A percentile compares a stretch with the other conserved stretches of the same genome.
Conservation (phyloP, 1,139 yeast genomes). For the Debaryomyces udenii region DNA sequence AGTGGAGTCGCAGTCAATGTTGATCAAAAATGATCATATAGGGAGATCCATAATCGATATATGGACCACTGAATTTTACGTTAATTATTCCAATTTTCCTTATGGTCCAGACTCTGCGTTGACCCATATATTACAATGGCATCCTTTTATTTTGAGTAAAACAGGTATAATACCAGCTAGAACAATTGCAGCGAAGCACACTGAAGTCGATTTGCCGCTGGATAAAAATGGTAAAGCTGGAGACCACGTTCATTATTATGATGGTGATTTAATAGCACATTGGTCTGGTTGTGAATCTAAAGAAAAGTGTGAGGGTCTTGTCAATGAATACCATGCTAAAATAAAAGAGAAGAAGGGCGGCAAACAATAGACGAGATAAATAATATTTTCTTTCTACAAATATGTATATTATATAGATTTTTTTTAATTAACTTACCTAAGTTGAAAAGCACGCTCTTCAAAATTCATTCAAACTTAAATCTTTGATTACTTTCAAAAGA, state of each 20-base stretch:
- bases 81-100: constrained; percentile 65
- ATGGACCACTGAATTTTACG: constrained; percentile 73
- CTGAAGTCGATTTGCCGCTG: constrained; percentile 16
- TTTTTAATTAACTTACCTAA: background rate
- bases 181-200: constrained; percentile 39
- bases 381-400: background rate
- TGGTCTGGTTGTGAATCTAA: constrained; percentile 57
- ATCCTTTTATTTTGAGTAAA: constrained; percentile 72
- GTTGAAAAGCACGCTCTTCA: constrained; percentile 12
- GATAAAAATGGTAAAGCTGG: constrained; percentile 28
- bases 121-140: constrained; percentile 91
- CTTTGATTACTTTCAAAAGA: constrained; percentile 16
- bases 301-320: constrained; percentile 53
- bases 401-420: constrained; percentile 3
- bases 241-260: constrained; percentile 49
- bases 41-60: constrained; percentile 72
- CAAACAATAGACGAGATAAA: background rate
- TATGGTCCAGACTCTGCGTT: constrained; percentile 66
- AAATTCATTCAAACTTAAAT: constrained; percentile 22
- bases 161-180: constrained; percentile 70
- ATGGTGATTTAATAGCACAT: constrained; percentile 66
- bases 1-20: constrained; percentile 67
- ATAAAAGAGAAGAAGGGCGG: constrained; percentile 17
- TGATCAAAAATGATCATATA: constrained; percentile 63
- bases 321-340: constrained; percentile 37